Evolutionary conservation across 306 rosid genomes (phyloP).

Genomic region (Echinosophora koreensis): DNA sequence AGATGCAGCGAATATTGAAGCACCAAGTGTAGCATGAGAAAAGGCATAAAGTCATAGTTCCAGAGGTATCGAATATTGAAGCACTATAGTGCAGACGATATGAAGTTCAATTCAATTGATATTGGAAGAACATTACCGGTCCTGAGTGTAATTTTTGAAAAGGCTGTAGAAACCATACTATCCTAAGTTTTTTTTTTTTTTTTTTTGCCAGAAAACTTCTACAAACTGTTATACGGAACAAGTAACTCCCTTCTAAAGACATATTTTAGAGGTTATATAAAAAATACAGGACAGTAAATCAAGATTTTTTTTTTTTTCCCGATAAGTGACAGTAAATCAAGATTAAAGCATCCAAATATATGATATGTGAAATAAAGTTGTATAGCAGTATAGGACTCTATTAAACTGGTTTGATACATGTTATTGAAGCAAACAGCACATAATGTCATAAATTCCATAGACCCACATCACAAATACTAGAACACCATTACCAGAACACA

Average conservation of each 20-base stretch:
- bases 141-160: too few species aligned
- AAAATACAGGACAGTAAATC: background rate
- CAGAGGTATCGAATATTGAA: too few species aligned
- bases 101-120: too few species aligned
- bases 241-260: background rate
- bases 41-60: too few species aligned
- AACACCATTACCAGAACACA: slow-evolving; percentile 34
- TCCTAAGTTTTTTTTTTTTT: too few species aligned
- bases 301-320: background rate
- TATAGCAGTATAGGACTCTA: background rate
- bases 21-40: too few species aligned
- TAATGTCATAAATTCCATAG: slow-evolving; percentile 49
- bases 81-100: too few species aligned
- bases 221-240: background rate
- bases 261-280: background rate
- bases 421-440: slow-evolving; percentile 43
- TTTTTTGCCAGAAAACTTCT: too few species aligned
- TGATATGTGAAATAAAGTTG: slow-evolving; percentile 14
- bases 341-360: background rate
- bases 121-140: too few species aligned
- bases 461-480: slow-evolving; percentile 51
- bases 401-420: slow-evolving; percentile 33
- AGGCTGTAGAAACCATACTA: too few species aligned
- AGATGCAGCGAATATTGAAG: too few species aligned
- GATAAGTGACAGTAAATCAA: background rate